Base-by-base conservation (phyloP, 2,329 filamentous ascomycete genomes). In the Dactylellina parvicollis region DNA sequence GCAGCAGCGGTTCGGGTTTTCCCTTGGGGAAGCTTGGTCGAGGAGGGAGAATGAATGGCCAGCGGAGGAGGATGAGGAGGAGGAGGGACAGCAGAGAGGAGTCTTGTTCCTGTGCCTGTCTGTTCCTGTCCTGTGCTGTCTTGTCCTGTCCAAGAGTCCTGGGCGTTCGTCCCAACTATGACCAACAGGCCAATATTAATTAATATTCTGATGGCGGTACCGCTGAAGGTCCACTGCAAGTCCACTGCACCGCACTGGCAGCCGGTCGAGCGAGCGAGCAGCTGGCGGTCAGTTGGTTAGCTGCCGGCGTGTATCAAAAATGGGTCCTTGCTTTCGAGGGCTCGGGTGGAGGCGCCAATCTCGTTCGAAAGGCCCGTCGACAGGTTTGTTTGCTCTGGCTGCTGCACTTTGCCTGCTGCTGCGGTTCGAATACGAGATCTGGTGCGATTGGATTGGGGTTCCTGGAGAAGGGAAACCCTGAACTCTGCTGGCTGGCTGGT, bases 301-400 rank as follows among this genome's bases (percentile, higher is more conserved):
- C 34, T 46, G 24, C 3, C 10, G 2, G 2, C 20, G n/a, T 40
- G 20, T n/a, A 34, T 26, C 32, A 44, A 16, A 62, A 65, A 65
- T 14, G 38, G 56, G 56, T 54, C 46, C 47, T 46, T 54, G 54
- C 60, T 69, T n/a, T 69, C 65, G 32, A 61, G 26, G 12, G 24
- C 47, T 70, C 65, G 65, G 66, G 52, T 72, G 59, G 66, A 72
- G 66, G 57, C 66, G 66, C 66, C 59, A 64, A 72, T 50, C 59
- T 52, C 2, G 38, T 57, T 9, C 12, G 36, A 47, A 44, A 34
- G 59, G 42, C 49, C 30, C 14, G 32, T 38, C 49, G 34, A 18
- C n/a, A 22, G 26, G 46, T 44, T 44, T 44, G 16, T 44, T 50
- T n/a, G 47, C 59, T 34, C 12, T 9, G 34, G 34, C 34, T 38